Base-by-base conservation (phyloP, 2,329 filamentous ascomycete species). In the Juglanconis sp. region DNA sequence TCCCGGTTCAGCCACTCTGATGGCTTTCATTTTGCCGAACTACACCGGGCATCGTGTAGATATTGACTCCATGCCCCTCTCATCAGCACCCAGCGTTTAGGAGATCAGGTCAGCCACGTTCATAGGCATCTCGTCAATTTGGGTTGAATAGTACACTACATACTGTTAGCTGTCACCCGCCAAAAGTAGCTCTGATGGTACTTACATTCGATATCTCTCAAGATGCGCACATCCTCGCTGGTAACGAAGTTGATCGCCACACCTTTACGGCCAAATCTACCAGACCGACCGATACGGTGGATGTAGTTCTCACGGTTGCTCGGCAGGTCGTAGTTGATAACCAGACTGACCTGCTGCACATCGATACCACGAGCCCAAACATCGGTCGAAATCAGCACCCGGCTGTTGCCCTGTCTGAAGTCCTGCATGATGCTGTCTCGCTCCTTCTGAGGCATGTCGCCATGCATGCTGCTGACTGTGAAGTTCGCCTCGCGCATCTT, bases 71-170 rank as follows among this genome's bases (percentile, higher is more conserved):
- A n/a, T 38, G 32, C 1, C 11, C 42, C 15, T 34, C 11, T 40
- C 42, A 24, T 47, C 6, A 11, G 13, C 40, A 15, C 15, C 24
- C 24, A 15, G 24, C 44, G 53, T 60, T 86, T 88, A 89, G 32
- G 62, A 64, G 77, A 90, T 90, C 70, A 90, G 86, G 71, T 90
- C 87, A 70, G 87, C 87, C 71, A 90, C 87, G 79, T 90, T 90
- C 95, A 99, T 98, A 74, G 95, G 95, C 95, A 99, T 99, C 87
- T 99, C 95, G 83, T 99, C 95, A 70, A 99, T 98, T 84, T 99
- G 95, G 78, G 95, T 99, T 87, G 92, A 96, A 89, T 99, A 99
- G 87, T 98, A 99, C 83, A 60, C 62, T 62, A 53, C n/a, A 3
- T 7, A 15, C 7, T 5, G 55, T 65, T 49, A 65, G 63, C 31